A percentile compares a stretch with the other conserved stretches of the same genome.
Evolutionary conservation across 2,329 filamentous ascomycete species (phyloP).

Genomic region (Cercospora beticola): DNA sequence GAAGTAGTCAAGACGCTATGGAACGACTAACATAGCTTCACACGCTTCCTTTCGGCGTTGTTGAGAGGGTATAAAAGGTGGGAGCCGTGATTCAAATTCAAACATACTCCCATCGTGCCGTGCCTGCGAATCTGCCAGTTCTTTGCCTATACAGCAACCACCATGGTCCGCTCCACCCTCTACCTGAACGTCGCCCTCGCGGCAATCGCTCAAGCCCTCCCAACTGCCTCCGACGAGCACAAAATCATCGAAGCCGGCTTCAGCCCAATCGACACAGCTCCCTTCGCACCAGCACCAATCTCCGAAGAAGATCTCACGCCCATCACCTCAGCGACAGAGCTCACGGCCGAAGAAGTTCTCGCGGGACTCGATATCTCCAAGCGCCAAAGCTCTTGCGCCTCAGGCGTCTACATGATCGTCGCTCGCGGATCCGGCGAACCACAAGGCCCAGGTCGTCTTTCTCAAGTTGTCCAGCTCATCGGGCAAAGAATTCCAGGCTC

Average conservation of each 20-base stretch:
- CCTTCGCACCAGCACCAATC: background rate
- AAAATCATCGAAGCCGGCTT: background rate
- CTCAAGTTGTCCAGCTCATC: background rate
- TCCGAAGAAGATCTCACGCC: background rate
- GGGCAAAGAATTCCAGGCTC: background rate
- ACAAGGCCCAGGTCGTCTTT: background rate
- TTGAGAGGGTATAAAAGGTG: background rate
- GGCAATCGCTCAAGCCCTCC: background rate
- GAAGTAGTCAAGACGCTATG: background rate
- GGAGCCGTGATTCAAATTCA: background rate
- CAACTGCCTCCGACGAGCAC: background rate
- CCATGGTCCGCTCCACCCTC: background rate
- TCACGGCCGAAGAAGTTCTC: background rate
- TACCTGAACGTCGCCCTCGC: background rate
- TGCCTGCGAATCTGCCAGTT: no score
- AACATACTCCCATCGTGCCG: background rate
- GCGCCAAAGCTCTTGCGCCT: background rate
- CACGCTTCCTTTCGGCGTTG: no score
- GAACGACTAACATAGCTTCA: background rate
- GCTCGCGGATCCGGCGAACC: background rate
- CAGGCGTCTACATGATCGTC: constrained; percentile 6
- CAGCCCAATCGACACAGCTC: background rate
- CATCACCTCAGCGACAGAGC: background rate
- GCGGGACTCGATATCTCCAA: background rate
- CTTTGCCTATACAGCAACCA: background rate